phyloP scores from a whole-genome alignment of 2,329 filamentous ascomycete genomes.

The Xylaria hypoxylon region DNA sequence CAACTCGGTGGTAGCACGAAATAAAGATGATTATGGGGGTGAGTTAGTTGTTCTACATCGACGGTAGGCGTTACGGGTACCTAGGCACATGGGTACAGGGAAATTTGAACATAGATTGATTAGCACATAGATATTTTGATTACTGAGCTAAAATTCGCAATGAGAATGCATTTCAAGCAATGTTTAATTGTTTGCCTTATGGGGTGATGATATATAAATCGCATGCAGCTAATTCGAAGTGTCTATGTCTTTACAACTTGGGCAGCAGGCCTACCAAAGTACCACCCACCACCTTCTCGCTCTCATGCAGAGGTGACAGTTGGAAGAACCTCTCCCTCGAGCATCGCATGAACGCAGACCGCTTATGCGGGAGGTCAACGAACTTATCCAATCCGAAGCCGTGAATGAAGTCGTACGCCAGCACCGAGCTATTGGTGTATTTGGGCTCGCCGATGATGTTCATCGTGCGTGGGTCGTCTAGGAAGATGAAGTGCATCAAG shows the following conservation, averaged over 20 bases:
- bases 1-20: constrained; percentile 46
- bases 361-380: constrained; percentile 78
- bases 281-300: constrained; percentile 66
- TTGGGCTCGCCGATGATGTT: constrained; percentile 77
- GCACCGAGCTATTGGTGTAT: constrained; percentile 74
- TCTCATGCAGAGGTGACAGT: constrained; percentile 68
- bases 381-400: constrained; percentile 79
- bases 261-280: constrained; percentile 65
- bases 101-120: constrained; percentile 5
- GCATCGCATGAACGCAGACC: constrained; percentile 74
- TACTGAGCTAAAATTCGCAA: neutral
- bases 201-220: neutral
- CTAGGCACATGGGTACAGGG: constrained; percentile 13
- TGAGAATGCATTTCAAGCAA: constrained; percentile 13
- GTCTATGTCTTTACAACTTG: constrained; percentile 57
- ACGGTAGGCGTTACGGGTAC: constrained; percentile 19
- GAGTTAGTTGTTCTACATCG: constrained; percentile 11
- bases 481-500: constrained; percentile 71
- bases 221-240: neutral
- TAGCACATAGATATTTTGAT: constrained; percentile 2
- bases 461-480: constrained; percentile 69
- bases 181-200: neutral
- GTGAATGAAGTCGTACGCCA: constrained; percentile 80
- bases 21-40: constrained; percentile 24
- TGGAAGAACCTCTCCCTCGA: constrained; percentile 77